These are phyloP conservation scores for Penicillium thymicola DNA, from an alignment of 2,329 filamentous ascomycete species.

Conservation along the genomic window DNA sequence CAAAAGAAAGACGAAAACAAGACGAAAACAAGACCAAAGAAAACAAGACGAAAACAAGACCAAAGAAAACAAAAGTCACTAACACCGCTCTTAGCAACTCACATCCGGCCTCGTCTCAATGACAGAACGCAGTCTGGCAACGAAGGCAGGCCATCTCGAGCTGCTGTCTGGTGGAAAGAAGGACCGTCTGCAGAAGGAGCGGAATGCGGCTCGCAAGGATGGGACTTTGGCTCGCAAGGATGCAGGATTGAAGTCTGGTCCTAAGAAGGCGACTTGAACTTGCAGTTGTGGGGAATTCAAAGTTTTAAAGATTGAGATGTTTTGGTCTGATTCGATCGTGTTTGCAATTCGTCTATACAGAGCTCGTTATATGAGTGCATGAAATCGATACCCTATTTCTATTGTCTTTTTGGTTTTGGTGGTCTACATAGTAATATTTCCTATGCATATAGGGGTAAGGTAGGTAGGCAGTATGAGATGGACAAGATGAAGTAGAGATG, in stretches of 20 bases:
- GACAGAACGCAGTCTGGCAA: constrained; percentile 66
- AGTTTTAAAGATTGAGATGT: not conserved
- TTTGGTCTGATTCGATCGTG: not conserved
- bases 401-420: not conserved
- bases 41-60: no score
- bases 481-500: not conserved
- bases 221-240: constrained; percentile 20
- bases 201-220: constrained; percentile 33
- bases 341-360: not conserved
- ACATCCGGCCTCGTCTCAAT: constrained; percentile 59
- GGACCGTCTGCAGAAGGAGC: constrained; percentile 45
- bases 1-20: not conserved
- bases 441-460: not conserved
- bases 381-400: constrained; percentile 26
- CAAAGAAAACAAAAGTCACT: not conserved
- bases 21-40: no score
- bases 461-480: not conserved
- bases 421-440: not conserved
- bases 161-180: constrained; percentile 65
- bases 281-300: not conserved
- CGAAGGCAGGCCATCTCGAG: constrained; percentile 68
- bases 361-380: constrained; percentile 15
- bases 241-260: constrained; percentile 12
- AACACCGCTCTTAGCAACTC: constrained; percentile 49
- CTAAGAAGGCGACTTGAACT: constrained; percentile 1